phyloP scores from a whole-genome alignment of 1,284 basidiomycete species.

The Apiotrichum montevideense region DNA sequence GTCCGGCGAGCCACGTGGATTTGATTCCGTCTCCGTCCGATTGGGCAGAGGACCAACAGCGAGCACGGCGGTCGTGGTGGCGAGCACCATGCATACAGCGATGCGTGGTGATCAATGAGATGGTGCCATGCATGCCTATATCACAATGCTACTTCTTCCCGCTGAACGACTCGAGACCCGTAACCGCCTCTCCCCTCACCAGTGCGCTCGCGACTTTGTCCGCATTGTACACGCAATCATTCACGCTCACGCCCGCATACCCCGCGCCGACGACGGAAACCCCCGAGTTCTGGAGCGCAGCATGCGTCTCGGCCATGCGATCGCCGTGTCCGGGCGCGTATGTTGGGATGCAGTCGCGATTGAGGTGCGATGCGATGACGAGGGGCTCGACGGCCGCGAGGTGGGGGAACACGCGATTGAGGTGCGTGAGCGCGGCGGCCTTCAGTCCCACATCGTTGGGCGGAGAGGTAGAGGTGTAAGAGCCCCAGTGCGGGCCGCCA shows the following conservation, averaged over 20 bases:
- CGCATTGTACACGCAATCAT: slow-evolving; percentile 77
- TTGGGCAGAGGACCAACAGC: background rate
- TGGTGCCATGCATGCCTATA: background rate
- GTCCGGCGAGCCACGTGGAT: background rate
- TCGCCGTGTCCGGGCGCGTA: slow-evolving; percentile 66
- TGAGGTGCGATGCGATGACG: slow-evolving; percentile 54
- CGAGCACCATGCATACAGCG: background rate
- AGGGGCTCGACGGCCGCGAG: slow-evolving; percentile 44
- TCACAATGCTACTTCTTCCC: background rate
- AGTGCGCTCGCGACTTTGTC: slow-evolving; percentile 45
- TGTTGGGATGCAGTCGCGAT: slow-evolving; percentile 75
- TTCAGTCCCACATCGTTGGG: slow-evolving; percentile 19
- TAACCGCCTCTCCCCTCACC: slow-evolving; percentile 18
- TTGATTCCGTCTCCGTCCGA: background rate
- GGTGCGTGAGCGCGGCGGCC: slow-evolving; percentile 46
- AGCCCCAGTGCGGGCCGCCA: slow-evolving; percentile 67
- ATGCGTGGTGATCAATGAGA: background rate
- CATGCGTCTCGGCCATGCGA: slow-evolving; percentile 60
- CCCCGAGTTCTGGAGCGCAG: slow-evolving; percentile 51
- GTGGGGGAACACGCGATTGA: slow-evolving; percentile 53
- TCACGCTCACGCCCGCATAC: slow-evolving; percentile 81
- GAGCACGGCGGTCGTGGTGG: background rate
- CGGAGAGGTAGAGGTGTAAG: slow-evolving; percentile 25
- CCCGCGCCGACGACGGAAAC: slow-evolving; percentile 78
- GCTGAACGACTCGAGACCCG: slow-evolving; percentile 38